These are phyloP conservation scores for Pseudotsuga menziesii DNA, from an alignment of 75 land plant species.

Conservation along the genomic window DNA sequence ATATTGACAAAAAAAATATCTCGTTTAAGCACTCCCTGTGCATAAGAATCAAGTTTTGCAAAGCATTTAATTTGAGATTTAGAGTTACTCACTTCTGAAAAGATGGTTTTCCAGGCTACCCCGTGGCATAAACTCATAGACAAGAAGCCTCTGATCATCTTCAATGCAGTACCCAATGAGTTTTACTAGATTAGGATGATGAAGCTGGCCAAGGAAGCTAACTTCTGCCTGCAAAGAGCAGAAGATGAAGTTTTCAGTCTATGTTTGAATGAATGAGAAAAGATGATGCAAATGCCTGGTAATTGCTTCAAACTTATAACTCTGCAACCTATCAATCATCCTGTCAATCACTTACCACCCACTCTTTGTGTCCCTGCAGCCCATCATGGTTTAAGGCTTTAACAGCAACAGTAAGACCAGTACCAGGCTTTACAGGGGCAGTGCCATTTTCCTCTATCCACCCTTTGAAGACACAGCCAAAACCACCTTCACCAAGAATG, in stretches of 20 bases:
- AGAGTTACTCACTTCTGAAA: conserved; percentile 52
- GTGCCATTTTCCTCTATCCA: conserved; percentile 89
- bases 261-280: not conserved
- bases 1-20: not conserved
- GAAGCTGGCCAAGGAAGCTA: conserved; percentile 66
- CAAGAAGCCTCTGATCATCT: conserved; percentile 75
- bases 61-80: not conserved
- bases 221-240: conserved; percentile 62
- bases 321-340: not conserved
- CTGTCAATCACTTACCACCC: conserved; percentile 62
- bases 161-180: conserved; percentile 77
- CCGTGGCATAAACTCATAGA: conserved; percentile 74
- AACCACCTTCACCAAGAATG: conserved; percentile 87
- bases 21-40: not conserved
- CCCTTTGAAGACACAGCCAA: conserved; percentile 84
- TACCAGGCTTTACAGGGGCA: conserved; percentile 74
- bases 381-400: conserved; percentile 75
- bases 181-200: conserved; percentile 76
- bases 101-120: conserved; percentile 81
- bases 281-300: not conserved
- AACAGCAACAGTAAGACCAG: conserved; percentile 83
- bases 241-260: not conserved
- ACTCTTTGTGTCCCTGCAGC: conserved; percentile 87
- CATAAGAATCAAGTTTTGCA: not conserved
- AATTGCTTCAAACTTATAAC: not conserved